These are phyloP conservation scores for Acrodontium crateriforme DNA, from an alignment of 2,329 filamentous ascomycete species.

Conservation along the genomic window DNA sequence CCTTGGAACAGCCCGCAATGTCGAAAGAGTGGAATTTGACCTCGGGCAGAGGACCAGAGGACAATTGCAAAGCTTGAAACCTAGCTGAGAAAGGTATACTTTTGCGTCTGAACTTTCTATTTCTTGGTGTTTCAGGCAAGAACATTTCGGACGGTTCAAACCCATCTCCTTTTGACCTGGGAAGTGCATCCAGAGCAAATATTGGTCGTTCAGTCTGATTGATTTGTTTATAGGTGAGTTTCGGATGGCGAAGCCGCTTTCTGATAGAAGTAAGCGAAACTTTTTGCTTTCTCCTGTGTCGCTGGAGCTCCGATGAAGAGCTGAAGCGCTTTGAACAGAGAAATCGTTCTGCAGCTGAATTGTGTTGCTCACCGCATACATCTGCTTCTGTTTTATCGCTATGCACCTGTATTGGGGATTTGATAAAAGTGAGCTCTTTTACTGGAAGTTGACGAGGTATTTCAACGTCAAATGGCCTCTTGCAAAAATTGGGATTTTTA, in stretches of 20 bases:
- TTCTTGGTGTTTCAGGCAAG: not conserved
- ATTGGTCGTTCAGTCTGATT: not conserved
- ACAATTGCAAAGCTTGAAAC: constrained; percentile 9
- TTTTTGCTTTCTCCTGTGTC: not conserved
- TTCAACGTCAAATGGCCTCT: no score
- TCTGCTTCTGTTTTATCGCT: no score
- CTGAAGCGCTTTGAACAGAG: no score
- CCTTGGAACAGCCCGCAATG: not conserved
- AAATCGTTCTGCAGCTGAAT: not conserved
- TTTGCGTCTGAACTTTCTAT: constrained; percentile 1
- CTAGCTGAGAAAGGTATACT: constrained; percentile 2
- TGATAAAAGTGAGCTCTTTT: no score
- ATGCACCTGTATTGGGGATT: no score
- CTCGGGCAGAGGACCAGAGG: constrained; percentile 14
- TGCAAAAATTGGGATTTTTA: no score
- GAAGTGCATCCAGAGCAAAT: constrained; percentile 1
- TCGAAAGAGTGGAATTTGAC: constrained; percentile 8
- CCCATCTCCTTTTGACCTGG: constrained; percentile 6
- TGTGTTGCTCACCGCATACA: not conserved
- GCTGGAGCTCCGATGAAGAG: not conserved
- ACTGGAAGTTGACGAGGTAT: no score
- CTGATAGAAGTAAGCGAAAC: constrained; percentile 9
- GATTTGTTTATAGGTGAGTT: not conserved
- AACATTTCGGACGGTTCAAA: constrained; percentile 6
- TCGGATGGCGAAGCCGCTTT: constrained; percentile 7